Evolutionary conservation across 2,329 filamentous ascomycete species (phyloP), one percentile per base, ranked within the genome.

Genomic region (Diaporthe citri): DNA sequence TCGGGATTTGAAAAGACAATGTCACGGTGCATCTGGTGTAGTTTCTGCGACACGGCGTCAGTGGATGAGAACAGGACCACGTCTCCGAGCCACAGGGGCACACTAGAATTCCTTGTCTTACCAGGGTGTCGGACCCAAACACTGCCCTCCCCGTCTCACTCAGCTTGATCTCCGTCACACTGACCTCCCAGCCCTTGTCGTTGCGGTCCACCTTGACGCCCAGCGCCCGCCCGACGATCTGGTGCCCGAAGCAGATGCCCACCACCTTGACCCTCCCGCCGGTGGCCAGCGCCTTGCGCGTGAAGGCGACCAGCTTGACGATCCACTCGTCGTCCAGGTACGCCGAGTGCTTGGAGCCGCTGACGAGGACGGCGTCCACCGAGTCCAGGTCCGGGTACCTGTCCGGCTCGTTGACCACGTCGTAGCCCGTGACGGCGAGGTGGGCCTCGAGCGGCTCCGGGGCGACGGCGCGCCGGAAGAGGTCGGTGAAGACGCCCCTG

Each of bases 1-100:
- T 86, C 80, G 0, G 95, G 94, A 72, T 91, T 90, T 31, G 87
- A 84, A 78, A 88, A 89, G 7, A 96, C 93, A 51, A 93, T 90
- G 81, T 98, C 95, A 77, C 92, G 90, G 83, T 98, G 95, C 94
- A 97, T 96, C 83, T 97, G 94, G 82, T 96, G 93, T 76, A 97
- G 90, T 31, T 17, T 28, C 22, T 71, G 46, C 36, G 4, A 25
- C 0, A 12, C n/a, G n/a, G n/a, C 12, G 69, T 75, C 12, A 72
- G 70, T 48, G 67, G 64, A 36, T 39, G 34, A 46, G 25, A 48
- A 64, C 10, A 12, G 15, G 9, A 20, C 36, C 12, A 43, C 20
- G 36, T 56, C n/a, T n/a, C 43, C 20, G 28, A 43, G 36, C 4
- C 20, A 13, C 20, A 13, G n/a, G 34, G 39, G 43, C 9, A 4